Base-by-base conservation (phyloP, 192 early-diverging fungal species). In the Rhizophagus prolifer region DNA sequence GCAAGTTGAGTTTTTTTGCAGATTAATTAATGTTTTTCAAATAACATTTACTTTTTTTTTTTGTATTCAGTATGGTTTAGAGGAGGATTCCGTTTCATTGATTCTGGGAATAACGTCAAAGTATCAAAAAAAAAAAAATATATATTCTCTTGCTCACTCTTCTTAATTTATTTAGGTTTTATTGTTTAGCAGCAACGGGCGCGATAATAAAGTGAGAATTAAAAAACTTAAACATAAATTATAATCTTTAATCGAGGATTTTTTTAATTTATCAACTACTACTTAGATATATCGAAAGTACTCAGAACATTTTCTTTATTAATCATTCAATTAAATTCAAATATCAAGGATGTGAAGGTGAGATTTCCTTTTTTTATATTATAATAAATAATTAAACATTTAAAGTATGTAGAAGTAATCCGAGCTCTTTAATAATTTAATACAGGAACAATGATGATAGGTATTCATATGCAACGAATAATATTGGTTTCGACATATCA, bases 241-340 rank as follows among this genome's bases (percentile, higher is more conserved):
- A 1, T 21, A 12, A 44, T 14, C 25, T 26, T 7, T 28, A 8
- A 73, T 38, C 7, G n/a, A 26, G 1, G 9, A 25, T 23, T 38
- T 73, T 41, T n/a, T 36, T 0, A 60, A 3, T 19, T 4, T 36
- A 59, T 73, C 36, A 38, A 8, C 36, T 38, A 8, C 36, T 38
- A n/a, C 60, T 60, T 58, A 73, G 80, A 58, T 88, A 90, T 71
- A 82, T 88, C 74, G 86, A 88, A 61, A 84, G 79, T 25, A 64
- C 74, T 8, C 84, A 88, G 9, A 80, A 89, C 63, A 82, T 89
- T 3, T 79, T 81, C 13, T 88, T 88, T 72, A 76, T 68, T 58
- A 82, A 85, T 34, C 82, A 84, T 78, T 85, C 87, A 8, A 75
- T 92, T 34, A 78, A 80, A 46, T 88, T 91, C 80, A 88, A 88